Conservation (phyloP, 306 rosid species). For the Rosa multiflora region DNA sequence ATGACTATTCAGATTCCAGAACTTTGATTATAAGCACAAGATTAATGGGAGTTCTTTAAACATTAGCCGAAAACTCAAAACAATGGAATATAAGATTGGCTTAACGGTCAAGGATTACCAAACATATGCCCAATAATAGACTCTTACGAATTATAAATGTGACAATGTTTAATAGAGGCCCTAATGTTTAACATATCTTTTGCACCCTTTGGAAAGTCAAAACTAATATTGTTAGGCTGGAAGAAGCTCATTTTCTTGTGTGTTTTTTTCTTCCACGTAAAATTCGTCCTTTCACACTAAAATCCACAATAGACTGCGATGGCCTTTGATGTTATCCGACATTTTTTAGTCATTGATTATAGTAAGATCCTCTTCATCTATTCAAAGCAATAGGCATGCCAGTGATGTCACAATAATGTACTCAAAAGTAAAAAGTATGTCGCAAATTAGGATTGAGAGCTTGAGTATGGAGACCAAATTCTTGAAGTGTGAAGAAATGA, state of each 20-base stretch:
- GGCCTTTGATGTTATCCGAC: not conserved
- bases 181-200: not conserved
- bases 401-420: not conserved
- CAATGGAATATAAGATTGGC: not conserved
- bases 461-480: not conserved
- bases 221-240: not conserved
- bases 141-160: not conserved
- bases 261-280: not conserved
- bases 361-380: not conserved
- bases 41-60: not conserved
- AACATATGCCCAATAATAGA: not conserved
- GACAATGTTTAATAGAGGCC: not conserved
- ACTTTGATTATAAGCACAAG: not conserved
- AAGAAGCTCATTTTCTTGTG: not conserved
- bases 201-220: not conserved
- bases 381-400: not conserved
- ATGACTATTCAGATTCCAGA: not conserved
- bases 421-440: not conserved
- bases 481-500: not conserved
- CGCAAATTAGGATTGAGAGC: not conserved
- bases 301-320: not conserved
- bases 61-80: not conserved
- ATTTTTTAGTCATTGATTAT: not conserved
- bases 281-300: not conserved
- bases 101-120: constrained; percentile 10